Conservation (phyloP, 805 yeast genomes). For the Metschnikowia vanudenii region DNA sequence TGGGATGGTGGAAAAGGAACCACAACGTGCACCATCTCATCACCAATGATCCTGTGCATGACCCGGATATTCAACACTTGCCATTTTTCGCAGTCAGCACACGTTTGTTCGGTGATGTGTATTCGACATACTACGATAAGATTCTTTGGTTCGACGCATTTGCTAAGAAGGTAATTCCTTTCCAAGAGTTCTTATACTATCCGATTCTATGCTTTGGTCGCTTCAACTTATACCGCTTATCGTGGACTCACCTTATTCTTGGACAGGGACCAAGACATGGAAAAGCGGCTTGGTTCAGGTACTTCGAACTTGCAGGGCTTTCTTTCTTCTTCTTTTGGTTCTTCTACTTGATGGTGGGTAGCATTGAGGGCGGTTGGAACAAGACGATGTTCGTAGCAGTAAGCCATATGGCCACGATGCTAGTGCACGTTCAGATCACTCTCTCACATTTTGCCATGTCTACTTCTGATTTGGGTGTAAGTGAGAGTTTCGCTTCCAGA, state of each 20-base stretch:
- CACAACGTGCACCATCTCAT: slow-evolving; percentile 91
- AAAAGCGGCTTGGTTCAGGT: slow-evolving; percentile 83
- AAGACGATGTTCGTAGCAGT: slow-evolving; percentile 63
- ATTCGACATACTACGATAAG: slow-evolving; percentile 77
- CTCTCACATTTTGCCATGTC: slow-evolving; percentile 92
- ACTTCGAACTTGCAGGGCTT: slow-evolving; percentile 71
- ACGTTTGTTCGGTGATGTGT: slow-evolving; percentile 63
- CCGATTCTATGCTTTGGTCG: slow-evolving; percentile 81
- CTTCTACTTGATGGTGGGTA: slow-evolving; percentile 60
- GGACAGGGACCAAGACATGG: slow-evolving; percentile 82
- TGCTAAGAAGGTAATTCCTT: slow-evolving; percentile 56
- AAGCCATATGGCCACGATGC: slow-evolving; percentile 79
- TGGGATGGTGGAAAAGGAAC: slow-evolving; percentile 95
- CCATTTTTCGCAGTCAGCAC: slow-evolving; percentile 88
- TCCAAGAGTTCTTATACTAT: slow-evolving; percentile 72
- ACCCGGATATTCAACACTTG: slow-evolving; percentile 90
- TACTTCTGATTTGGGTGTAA: slow-evolving; percentile 77
- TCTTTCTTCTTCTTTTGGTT: slow-evolving; percentile 77
- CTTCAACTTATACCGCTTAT: slow-evolving; percentile 76
- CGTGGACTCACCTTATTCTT: slow-evolving; percentile 72
- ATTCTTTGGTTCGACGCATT: slow-evolving; percentile 63
- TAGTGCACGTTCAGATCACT: slow-evolving; percentile 92
- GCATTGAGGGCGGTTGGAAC: slow-evolving; percentile 52
- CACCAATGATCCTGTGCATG: slow-evolving; percentile 92
- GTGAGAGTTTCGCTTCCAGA: slow-evolving; percentile 75